Conservation (phyloP, 2,329 filamentous ascomycete species). For the Fusarium zealandicum region DNA sequence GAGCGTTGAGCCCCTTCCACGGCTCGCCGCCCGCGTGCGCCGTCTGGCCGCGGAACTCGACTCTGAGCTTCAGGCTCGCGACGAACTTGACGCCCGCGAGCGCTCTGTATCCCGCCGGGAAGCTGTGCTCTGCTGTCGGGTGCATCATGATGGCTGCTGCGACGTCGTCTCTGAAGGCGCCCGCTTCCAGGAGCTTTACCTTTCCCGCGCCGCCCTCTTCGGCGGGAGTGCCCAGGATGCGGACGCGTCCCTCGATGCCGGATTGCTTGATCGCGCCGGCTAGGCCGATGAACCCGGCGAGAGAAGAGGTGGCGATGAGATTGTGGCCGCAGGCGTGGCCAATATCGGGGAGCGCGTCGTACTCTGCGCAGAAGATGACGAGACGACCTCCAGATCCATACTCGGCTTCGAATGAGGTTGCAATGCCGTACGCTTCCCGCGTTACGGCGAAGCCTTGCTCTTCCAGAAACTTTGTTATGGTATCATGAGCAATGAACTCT, state of each 20-base stretch:
- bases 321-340: slow-evolving; percentile 58
- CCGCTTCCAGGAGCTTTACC: slow-evolving; percentile 52
- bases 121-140: slow-evolving; percentile 7
- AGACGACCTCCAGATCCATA: slow-evolving; percentile 14
- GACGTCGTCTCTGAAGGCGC: slow-evolving; percentile 49
- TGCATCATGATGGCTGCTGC: slow-evolving; percentile 40
- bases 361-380: slow-evolving; percentile 25
- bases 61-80: slow-evolving; percentile 16
- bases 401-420: slow-evolving; percentile 22
- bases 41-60: slow-evolving; percentile 13
- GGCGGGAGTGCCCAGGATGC: slow-evolving; percentile 59
- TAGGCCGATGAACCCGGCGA: slow-evolving; percentile 54
- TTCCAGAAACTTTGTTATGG: slow-evolving; percentile 12
- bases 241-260: slow-evolving; percentile 18
- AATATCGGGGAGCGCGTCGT: slow-evolving; percentile 24
- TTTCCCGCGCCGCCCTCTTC: slow-evolving; percentile 62
- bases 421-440: slow-evolving; percentile 12
- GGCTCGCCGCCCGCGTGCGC: slow-evolving; percentile 31
- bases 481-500: slow-evolving; percentile 20
- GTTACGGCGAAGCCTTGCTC: slow-evolving; percentile 15
- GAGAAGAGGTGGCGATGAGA: slow-evolving; percentile 58
- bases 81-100: slow-evolving; percentile 16
- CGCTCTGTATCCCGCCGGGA: background rate
- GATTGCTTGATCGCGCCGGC: slow-evolving; percentile 53
- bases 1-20: slow-evolving; percentile 31